Evolutionary conservation across 2,329 filamentous ascomycete species (phyloP).

Genomic region (Calonectria pseudoreteaudii): DNA sequence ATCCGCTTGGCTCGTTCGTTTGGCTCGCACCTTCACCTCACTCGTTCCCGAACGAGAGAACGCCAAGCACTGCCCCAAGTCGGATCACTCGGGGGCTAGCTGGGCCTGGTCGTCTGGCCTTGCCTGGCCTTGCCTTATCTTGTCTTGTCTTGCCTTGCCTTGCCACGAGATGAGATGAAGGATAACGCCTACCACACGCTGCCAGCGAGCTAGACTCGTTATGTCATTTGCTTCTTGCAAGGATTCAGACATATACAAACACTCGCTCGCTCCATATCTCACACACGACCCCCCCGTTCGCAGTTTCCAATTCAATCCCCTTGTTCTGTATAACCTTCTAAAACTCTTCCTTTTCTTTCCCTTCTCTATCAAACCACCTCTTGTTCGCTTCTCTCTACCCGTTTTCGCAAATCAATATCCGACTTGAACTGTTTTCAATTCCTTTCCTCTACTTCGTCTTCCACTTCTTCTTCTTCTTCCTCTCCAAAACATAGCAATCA

Average conservation of each 20-base stretch:
- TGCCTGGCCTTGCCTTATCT: not conserved
- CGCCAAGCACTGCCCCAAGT: not conserved
- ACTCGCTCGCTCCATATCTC: not conserved
- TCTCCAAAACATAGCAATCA: not conserved
- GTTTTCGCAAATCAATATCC: not conserved
- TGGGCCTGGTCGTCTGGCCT: too few species aligned
- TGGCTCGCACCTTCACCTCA: not conserved
- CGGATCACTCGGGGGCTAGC: not conserved
- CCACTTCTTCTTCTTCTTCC: not conserved
- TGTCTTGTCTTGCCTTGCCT: too few species aligned
- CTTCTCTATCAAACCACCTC: not conserved
- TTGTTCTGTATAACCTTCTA: not conserved
- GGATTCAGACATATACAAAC: not conserved
- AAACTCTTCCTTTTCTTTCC: not conserved
- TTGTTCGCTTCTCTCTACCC: too few species aligned
- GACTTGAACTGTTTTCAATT: not conserved
- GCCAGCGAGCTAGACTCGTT: not conserved
- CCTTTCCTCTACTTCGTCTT: not conserved
- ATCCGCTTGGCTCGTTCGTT: not conserved
- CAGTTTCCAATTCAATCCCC: not conserved
- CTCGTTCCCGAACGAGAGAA: not conserved
- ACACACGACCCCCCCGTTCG: not conserved
- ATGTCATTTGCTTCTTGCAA: not conserved
- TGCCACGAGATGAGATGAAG: not conserved
- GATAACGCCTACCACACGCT: not conserved